Percentiles rank a stretch among this genome's conserved stretches.
Conservation (phyloP, 257 asterid species). For the Misopates orontium region DNA sequence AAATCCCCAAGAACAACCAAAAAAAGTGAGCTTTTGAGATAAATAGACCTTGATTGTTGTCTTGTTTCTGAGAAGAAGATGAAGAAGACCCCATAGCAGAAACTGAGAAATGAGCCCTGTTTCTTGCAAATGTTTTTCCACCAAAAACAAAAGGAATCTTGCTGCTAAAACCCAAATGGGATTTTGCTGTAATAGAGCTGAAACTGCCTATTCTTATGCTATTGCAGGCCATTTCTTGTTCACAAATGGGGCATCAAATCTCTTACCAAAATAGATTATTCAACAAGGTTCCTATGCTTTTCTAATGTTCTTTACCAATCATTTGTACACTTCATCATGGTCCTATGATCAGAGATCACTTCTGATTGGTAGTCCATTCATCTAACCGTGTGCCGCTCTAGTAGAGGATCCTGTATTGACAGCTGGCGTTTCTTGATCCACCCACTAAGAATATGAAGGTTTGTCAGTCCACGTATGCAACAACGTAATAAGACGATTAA, state of each 20-base stretch:
- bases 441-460: slow-evolving; percentile 19
- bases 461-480: slow-evolving; percentile 29
- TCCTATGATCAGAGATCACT: background rate
- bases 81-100: slow-evolving; percentile 84
- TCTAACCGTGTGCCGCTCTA: background rate
- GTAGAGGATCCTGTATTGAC: background rate
- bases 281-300: background rate
- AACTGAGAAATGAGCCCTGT: slow-evolving; percentile 31
- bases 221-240: slow-evolving; percentile 43
- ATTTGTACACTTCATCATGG: background rate
- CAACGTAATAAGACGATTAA: background rate
- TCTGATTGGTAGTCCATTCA: background rate
- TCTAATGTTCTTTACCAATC: slow-evolving; percentile 13
- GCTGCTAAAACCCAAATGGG: slow-evolving; percentile 28
- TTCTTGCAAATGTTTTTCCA: slow-evolving; percentile 21
- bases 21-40: background rate
- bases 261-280: background rate
- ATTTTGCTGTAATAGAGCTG: slow-evolving; percentile 33
- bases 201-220: slow-evolving; percentile 34
- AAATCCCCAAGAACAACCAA: background rate
- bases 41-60: slow-evolving; percentile 55
- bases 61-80: slow-evolving; percentile 74
- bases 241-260: slow-evolving; percentile 10
- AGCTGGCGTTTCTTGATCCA: slow-evolving; percentile 35
- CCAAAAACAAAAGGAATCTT: slow-evolving; percentile 36